A percentile compares a stretch with the other conserved stretches of the same genome.
These are phyloP conservation scores for Periconia digitata DNA, from an alignment of 2,329 filamentous ascomycete species.

Conservation along the genomic window DNA sequence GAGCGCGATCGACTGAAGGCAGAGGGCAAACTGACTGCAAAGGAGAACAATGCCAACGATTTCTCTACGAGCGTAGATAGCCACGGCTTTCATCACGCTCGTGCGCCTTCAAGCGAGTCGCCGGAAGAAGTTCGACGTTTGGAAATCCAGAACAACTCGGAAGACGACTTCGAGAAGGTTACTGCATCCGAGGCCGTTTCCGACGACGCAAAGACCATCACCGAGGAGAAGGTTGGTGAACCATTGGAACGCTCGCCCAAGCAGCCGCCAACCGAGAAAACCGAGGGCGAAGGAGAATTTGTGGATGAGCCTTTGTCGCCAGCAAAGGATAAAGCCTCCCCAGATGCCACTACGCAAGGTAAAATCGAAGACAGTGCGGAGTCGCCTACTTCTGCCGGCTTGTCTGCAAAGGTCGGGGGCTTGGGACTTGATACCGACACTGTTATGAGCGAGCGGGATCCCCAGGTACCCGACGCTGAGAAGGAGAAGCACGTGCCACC, in stretches of 20 bases:
- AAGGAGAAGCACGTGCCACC: slow-evolving; percentile 28
- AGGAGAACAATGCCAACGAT: slow-evolving; percentile 58
- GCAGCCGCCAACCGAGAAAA: slow-evolving; percentile 23
- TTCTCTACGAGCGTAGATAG: slow-evolving; percentile 56
- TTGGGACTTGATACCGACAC: slow-evolving; percentile 64
- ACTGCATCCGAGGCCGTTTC: slow-evolving; percentile 67
- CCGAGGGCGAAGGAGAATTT: slow-evolving; percentile 64
- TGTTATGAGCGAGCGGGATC: slow-evolving; percentile 45
- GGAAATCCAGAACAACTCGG: slow-evolving; percentile 78
- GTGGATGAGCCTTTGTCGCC: slow-evolving; percentile 77
- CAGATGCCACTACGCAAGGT: slow-evolving; percentile 18
- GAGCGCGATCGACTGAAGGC: slow-evolving; percentile 78
- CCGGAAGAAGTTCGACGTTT: slow-evolving; percentile 69
- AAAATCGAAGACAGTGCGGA: slow-evolving; percentile 37
- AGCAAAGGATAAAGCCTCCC: slow-evolving; percentile 24
- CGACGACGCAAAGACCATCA: slow-evolving; percentile 58
- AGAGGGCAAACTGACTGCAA: slow-evolving; percentile 71
- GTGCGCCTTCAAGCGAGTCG: slow-evolving; percentile 52
- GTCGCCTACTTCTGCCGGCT: slow-evolving; percentile 54
- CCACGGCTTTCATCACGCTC: slow-evolving; percentile 54
- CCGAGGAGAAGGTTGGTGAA: slow-evolving; percentile 52
- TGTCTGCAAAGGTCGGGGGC: slow-evolving; percentile 57
- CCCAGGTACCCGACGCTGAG: slow-evolving; percentile 18
- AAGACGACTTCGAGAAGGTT: slow-evolving; percentile 95
- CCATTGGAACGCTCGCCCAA: slow-evolving; percentile 46